Base-by-base conservation (phyloP, 768 basidiomycete genomes). In the Nidularia pulvinata region DNA sequence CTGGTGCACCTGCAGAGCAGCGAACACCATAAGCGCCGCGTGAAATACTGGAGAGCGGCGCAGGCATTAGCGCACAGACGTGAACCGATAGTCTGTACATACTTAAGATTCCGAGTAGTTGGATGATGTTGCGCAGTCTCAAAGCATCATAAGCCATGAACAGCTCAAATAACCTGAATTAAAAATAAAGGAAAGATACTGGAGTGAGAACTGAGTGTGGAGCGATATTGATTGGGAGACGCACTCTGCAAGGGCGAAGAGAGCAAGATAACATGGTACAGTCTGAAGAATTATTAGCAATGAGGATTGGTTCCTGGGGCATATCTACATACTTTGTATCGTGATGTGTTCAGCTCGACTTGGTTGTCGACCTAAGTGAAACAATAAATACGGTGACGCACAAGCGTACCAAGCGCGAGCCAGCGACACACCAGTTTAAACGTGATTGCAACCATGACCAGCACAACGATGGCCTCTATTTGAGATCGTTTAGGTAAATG, bases 131-230 rank as follows among this genome's bases (percentile, higher is more conserved):
- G 56, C 92, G 83, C 56, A 86, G 59, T 32, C 86, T 79, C 34
- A 94, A 74, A n/a, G 92, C 92, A 74, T 94, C 92, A 57, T 86
- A 81, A 2, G 89, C 88, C 80, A 94, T 88, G 52, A 86, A 70
- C 5, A 92, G 69, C 61, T 93, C 90, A 56, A 94, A 94, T 1
- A 92, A 53, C 67, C 91, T 93, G 55, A n/a, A 54, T 25, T 25
- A 25, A 25, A 25, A 25, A 25, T 25, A 4, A 4, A 49, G 2
- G 33, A 33, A 33, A n/a, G 11, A 49, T 9, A 49, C 11, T 49
- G 34, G 46, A 30, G 36, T n/a, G 14, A 50, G 39, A 36, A 32
- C 16, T 42, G 36, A 32, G 13, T 49, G 10, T 39, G 25, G 19
- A 37, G 6, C 25, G 25, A 25, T 25, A 44, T 30, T 37, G 44